phyloP scores from a whole-genome alignment of 148 eudicot genomes.

The Persicaria tinctoria region DNA sequence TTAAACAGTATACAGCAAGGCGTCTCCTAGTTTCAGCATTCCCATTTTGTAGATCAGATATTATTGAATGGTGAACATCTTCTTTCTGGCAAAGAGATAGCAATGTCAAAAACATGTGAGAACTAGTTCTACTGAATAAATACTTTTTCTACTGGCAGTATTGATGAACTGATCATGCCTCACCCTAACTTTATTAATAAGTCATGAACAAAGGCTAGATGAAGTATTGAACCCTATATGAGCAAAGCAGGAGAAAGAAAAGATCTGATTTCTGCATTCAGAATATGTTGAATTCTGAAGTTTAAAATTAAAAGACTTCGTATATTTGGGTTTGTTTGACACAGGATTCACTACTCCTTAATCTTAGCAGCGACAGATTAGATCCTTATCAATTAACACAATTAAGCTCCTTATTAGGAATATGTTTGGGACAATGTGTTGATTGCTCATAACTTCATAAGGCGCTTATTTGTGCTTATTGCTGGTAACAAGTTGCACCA shows the following conservation, averaged over 20 bases:
- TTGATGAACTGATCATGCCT: neutral
- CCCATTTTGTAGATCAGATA: conserved; percentile 98
- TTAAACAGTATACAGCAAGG: conserved; percentile 95
- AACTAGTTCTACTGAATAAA: neutral
- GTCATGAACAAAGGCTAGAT: neutral
- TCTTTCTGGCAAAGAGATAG: conserved; percentile 55
- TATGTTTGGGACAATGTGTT: no score
- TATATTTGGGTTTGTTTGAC: no score
- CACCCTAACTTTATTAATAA: neutral
- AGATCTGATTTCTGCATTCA: neutral
- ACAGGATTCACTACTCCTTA: no score
- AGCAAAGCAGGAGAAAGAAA: neutral
- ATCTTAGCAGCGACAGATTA: no score
- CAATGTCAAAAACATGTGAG: neutral
- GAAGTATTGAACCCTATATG: neutral
- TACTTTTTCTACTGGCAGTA: neutral
- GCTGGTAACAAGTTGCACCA: no score
- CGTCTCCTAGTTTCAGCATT: conserved; percentile 95
- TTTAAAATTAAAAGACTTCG: no score
- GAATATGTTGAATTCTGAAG: neutral
- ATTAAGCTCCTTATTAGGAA: no score
- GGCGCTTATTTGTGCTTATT: no score
- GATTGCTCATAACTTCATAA: no score
- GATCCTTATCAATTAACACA: no score
- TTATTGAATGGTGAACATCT: conserved; percentile 99